Evolutionary conservation across 2,329 filamentous ascomycete species (phyloP).

Genomic region (Blastomyces gilchristii): DNA sequence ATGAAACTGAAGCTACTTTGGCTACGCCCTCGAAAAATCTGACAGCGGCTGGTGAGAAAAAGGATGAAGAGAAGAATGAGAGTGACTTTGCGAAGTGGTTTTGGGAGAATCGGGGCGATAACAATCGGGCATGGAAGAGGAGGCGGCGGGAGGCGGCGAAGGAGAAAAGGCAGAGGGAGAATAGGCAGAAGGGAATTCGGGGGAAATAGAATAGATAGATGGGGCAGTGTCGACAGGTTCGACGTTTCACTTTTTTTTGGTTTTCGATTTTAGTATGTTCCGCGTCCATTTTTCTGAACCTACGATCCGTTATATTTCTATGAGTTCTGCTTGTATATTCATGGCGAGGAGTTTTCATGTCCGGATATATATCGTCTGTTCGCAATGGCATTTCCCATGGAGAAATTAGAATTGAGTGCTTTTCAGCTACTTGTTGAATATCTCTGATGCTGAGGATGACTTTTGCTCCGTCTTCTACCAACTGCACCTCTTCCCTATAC

Average conservation of each 20-base stretch:
- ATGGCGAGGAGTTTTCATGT: constrained; percentile 1
- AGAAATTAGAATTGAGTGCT: background rate
- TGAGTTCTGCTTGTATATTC: background rate
- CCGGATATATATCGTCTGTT: background rate
- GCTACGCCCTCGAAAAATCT: constrained; percentile 15
- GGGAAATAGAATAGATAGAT: constrained; percentile 2
- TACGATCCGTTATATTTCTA: background rate
- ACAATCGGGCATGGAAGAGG: constrained; percentile 44
- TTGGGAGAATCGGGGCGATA: constrained; percentile 44
- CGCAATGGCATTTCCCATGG: background rate
- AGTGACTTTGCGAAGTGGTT: constrained; percentile 55
- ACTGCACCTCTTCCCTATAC: background rate
- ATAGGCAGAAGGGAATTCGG: constrained; percentile 40
- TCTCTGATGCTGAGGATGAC: background rate
- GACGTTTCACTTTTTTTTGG: background rate
- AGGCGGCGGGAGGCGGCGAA: constrained; percentile 50
- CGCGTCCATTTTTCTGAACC: background rate
- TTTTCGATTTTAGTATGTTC: background rate
- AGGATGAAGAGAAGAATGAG: constrained; percentile 31
- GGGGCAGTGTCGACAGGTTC: background rate
- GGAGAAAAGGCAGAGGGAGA: constrained; percentile 50
- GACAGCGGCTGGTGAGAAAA: constrained; percentile 7
- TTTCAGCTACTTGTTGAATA: background rate
- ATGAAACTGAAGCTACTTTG: constrained; percentile 18
- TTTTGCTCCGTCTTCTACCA: background rate